Conservation (phyloP, 2,329 filamentous ascomycete genomes). For the Aspergillus floridensis region DNA sequence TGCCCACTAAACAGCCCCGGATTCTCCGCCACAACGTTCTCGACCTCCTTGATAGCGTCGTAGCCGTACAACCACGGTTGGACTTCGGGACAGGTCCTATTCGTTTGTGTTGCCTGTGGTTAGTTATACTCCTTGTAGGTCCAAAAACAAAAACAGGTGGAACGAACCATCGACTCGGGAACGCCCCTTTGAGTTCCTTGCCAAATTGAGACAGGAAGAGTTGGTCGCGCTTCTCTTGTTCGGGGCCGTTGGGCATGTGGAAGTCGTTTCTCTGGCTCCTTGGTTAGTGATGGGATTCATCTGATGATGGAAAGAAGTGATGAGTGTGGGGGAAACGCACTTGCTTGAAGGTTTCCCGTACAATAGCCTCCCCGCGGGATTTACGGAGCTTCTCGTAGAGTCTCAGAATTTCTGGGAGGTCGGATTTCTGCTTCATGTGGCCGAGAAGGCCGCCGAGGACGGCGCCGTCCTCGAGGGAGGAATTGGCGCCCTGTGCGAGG, state of each 20-base stretch:
- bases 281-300: background rate
- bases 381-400: slow-evolving; percentile 50
- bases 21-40: slow-evolving; percentile 35
- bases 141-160: background rate
- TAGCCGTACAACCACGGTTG: slow-evolving; percentile 67
- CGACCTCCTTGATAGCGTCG: slow-evolving; percentile 57
- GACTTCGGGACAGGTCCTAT: slow-evolving; percentile 57
- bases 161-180: slow-evolving; percentile 59
- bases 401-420: slow-evolving; percentile 45
- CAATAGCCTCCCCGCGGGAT: slow-evolving; percentile 54
- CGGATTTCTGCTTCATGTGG: slow-evolving; percentile 44
- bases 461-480: slow-evolving; percentile 65
- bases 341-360: slow-evolving; percentile 59
- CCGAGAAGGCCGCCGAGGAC: slow-evolving; percentile 60
- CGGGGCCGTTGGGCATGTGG: slow-evolving; percentile 55
- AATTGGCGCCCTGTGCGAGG: slow-evolving; percentile 66
- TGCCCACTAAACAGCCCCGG: slow-evolving; percentile 18
- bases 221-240: slow-evolving; percentile 58
- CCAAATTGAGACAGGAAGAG: slow-evolving; percentile 58
- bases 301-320: background rate
- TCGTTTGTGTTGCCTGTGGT: background rate
- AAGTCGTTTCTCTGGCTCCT: slow-evolving; percentile 48
- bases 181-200: slow-evolving; percentile 52
- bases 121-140: background rate
- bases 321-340: slow-evolving; percentile 12